Conservation (phyloP, 257 asterid genomes). For the Scutellaria galericulata region DNA sequence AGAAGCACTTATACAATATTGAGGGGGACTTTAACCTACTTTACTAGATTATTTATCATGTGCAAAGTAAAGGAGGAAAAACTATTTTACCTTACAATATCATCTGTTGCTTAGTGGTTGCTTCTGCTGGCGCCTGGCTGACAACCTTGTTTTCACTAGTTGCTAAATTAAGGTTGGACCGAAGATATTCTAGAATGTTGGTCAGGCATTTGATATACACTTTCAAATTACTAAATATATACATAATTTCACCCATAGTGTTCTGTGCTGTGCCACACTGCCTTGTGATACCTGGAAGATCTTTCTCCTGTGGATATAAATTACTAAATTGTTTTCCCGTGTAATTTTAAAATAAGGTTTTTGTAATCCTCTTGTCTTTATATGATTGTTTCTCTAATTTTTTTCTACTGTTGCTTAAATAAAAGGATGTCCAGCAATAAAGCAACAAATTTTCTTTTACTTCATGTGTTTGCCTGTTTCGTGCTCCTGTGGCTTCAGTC, state of each 20-base stretch:
- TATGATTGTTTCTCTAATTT: background rate
- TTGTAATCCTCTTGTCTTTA: background rate
- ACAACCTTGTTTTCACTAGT: background rate
- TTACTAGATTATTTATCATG: background rate
- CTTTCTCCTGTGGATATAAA: background rate
- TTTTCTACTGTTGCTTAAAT: background rate
- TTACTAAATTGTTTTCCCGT: background rate
- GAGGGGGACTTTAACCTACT: slow-evolving; percentile 4
- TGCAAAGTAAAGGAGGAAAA: slow-evolving; percentile 18
- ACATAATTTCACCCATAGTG: background rate
- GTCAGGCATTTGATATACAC: slow-evolving; percentile 5
- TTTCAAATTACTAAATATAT: slow-evolving; percentile 8
- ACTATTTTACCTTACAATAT: background rate
- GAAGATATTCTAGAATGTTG: background rate
- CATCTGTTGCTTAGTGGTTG: slow-evolving; percentile 19
- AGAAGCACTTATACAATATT: slow-evolving; percentile 1
- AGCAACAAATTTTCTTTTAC: slow-evolving; percentile 13
- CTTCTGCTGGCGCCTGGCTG: background rate
- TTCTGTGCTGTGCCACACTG: slow-evolving; percentile 12
- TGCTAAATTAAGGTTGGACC: slow-evolving; percentile 14
- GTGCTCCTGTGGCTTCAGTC: slow-evolving; percentile 15
- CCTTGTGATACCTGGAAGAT: slow-evolving; percentile 5
- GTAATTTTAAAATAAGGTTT: slow-evolving; percentile 7
- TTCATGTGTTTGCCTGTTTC: slow-evolving; percentile 11
- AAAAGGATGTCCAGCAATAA: slow-evolving; percentile 2